Evolutionary conservation across 768 basidiomycete genomes (phyloP), one percentile per base, ranked within the genome.

Genomic region (Rhizopogon roseolus): DNA sequence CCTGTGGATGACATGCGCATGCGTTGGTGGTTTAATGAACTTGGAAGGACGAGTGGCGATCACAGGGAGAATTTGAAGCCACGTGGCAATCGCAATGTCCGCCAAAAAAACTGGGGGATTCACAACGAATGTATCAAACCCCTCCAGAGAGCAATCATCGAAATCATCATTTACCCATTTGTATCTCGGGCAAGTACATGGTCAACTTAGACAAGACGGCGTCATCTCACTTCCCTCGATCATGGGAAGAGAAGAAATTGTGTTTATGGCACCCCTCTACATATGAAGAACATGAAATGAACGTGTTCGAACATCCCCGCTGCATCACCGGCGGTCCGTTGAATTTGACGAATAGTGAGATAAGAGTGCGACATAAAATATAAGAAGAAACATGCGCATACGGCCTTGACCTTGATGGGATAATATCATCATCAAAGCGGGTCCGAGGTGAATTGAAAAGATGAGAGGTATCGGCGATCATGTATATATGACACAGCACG

Each of bases 251-350:
- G 42, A 45, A 49, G 40, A 37, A 43, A 40, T 53, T 54, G 55
- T 29, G 58, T 58, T 32, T 44, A 61, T 54, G 54, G 52, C 52
- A 63, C 49, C 44, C 22, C 60, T 56, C 54, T 52, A 57, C 62
- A 54, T 54, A 55, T 56, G 44, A 44, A n/a, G 43, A 44, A 56
- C 50, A 68, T 68, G 57, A 68, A 70, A 61, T 53, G 62, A 70
- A 64, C 66, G 61, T 68, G 68, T 68, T 49, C 54, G 41, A 54
- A 66, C 68, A 64, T 63, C 68, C 22, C 62, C 64, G 66, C 6
- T 46, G 60, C 45, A 51, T 37, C 62, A 64, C 58, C 57, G 53
- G 54, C 48, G 57, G 67, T 55, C 59, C 42, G 49, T 45, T 61
- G 44, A 41, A 41, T 51, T 19, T 10, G 38, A 54, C 46, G 58